Evolutionary conservation across 176 grass and related monocot genomes (phyloP), one percentile per base, ranked within the genome.

Genomic region (Microstegium vimineum): DNA sequence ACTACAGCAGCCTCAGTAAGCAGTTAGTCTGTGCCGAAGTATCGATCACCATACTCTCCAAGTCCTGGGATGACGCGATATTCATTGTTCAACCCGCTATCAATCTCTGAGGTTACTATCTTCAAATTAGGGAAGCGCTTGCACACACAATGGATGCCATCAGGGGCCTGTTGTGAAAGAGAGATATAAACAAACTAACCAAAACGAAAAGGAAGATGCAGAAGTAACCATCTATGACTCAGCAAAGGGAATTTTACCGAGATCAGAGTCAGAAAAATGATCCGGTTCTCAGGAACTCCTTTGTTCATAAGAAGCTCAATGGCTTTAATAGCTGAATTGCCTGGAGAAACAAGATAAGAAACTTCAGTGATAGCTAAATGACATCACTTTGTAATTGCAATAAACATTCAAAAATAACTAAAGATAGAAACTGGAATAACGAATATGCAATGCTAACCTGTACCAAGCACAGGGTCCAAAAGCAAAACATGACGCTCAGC

Each of bases 241-340:
- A 47, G 31, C 72, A 41, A 41, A 76, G 35, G 65, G 20, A 71
- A 79, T 54, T 86, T 85, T 91, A 98, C 95, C 66, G 88, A 98
- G 27, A 94, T 91, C 33, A 98, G 95, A 79, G 87, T 98, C 27
- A 98, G 90, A 75, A 98, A 98, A 69, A 98, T 94, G 74, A 98
- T 94, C 38, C 79, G 86, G 25, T 86, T 63, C 79, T 98, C 95
- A 52, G 88, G 92, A 76, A 98, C 92, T 69, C 92, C 95, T 74
- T 91, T 94, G 17, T 79, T 77, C 68, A 93, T 89, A 57, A 98
- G 84, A 37, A 98, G 87, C 38, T 87, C 81, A 69, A 98, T 98
- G 68, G 92, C 95, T 87, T 98, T 90, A 75, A 69, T 87, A 67
- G 92, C 86, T 41, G 95, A 98, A 71, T 98, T 98, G n/a, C 95